phyloP scores from a whole-genome alignment of 371 early-diverging fungal species.

The Nematocida minor region DNA sequence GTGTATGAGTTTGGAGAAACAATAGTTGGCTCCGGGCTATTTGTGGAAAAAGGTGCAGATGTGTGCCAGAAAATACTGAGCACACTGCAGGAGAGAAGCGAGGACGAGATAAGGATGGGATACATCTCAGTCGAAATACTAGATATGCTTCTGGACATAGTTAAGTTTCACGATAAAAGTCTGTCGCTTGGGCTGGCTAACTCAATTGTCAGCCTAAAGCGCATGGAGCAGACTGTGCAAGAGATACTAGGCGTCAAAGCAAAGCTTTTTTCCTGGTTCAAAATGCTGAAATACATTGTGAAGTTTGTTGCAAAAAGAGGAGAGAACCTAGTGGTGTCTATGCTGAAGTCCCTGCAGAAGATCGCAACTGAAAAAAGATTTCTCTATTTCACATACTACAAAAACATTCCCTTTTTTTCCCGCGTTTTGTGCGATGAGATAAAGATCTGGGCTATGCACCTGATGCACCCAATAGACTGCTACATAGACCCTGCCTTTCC shows the following conservation, averaged over 20 bases:
- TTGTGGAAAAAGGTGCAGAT: background rate
- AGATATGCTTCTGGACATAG: background rate
- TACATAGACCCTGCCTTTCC: constrained; percentile 1
- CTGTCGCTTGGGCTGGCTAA: background rate
- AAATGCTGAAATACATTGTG: background rate
- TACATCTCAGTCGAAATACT: constrained; percentile 1
- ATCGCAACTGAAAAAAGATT: background rate
- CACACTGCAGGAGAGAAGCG: background rate
- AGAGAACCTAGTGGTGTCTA: background rate
- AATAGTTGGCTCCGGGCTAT: background rate
- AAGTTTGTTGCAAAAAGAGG: background rate
- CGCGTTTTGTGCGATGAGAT: background rate
- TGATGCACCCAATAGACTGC: background rate
- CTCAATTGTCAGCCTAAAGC: background rate
- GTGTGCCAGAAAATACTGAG: background rate
- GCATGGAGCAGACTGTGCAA: background rate
- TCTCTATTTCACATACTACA: background rate
- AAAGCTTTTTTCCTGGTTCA: background rate
- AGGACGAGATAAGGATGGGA: background rate
- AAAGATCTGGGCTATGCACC: background rate
- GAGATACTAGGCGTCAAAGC: background rate
- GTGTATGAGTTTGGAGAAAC: background rate
- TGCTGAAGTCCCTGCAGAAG: background rate
- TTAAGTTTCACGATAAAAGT: background rate
- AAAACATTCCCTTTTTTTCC: background rate